phyloP scores from a whole-genome alignment of 225 moss, liverwort and hornwort species.

The Physcomitrellopsis africana region DNA sequence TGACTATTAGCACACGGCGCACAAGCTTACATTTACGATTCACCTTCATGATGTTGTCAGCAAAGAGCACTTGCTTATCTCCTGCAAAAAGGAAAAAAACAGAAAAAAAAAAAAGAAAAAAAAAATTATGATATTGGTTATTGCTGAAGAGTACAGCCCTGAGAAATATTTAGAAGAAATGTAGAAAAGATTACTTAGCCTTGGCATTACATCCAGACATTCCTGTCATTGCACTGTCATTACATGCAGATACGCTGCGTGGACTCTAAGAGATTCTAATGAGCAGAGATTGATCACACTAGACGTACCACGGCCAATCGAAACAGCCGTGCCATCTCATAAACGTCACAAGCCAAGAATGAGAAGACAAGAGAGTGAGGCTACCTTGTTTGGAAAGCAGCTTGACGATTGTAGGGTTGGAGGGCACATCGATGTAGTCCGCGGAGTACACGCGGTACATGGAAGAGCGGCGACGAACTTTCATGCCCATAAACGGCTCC shows the following conservation, averaged over 20 bases:
- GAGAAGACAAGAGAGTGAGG: neutral
- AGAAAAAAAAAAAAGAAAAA: no score
- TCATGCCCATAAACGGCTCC: constrained; percentile 79
- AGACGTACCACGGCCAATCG: no score
- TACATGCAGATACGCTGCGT: no score
- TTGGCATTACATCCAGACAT: no score
- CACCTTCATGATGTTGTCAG: constrained; percentile 85
- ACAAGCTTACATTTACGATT: constrained; percentile 75
- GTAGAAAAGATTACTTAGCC: neutral
- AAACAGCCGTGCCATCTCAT: no score
- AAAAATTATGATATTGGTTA: neutral
- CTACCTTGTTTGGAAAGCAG: constrained; percentile 88
- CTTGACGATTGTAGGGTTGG: constrained; percentile 73
- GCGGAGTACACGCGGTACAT: constrained; percentile 77
- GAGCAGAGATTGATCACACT: no score
- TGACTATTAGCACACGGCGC: constrained; percentile 73
- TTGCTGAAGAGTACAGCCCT: constrained; percentile 1
- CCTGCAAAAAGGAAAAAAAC: constrained; percentile 43
- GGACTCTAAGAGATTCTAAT: no score
- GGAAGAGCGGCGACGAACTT: constrained; percentile 70
- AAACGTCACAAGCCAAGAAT: no score
- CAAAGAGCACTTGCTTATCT: constrained; percentile 81
- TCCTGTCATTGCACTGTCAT: no score
- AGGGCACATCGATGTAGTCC: constrained; percentile 81
- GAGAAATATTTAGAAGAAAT: neutral